Evolutionary conservation across 352 stramenopile genomes (phyloP), one percentile per base, ranked within the genome.

Genomic region (Pythium angustatum): DNA sequence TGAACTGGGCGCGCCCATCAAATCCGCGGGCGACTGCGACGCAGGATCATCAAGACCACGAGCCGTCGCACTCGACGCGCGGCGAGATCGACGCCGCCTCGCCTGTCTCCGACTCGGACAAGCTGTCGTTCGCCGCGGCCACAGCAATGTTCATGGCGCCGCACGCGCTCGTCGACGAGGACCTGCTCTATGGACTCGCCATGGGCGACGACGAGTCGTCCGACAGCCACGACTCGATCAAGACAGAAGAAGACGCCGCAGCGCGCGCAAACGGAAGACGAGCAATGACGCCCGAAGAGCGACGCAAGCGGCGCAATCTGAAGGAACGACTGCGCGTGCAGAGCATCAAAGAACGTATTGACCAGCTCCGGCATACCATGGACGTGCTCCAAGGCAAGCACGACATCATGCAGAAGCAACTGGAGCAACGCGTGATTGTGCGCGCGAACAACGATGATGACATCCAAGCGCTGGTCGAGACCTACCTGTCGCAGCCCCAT

Each of bases 301-400:
- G 82, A 0, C 72, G 77, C 27, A 71, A 74, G 58, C 70, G 77
- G 6, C 82, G 86, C 66, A 91, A 91, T 45, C 72, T 73, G 24
- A 89, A 85, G 41, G 82, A 91, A 51, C 72, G 82, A 12, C 66
- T 69, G 30, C 82, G 82, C 15, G 50, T 69, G 6, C 41, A 58
- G 15, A 38, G 52, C 21, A 36, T 67, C 21, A 50, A 66, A 17
- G 45, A 60, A 24, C 57, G 55, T 2, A 44, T 69, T 11, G 28
- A 62, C 12, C 44, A 26, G n/a, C 50, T 74, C 19, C 66, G 66
- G 11, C 27, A 48, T 2, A 47, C 61, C 5, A 14, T 64, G 21
- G 26, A 22, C 1, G 27, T 10, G 19, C 38, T 68, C 1, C 38
- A 68, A 19, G 1, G 21, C 5, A 22, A 52, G 70, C 73, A 78